Evolutionary conservation across 2,329 filamentous ascomycete species (phyloP).

Genomic region (Cryphonectria nitschkei): DNA sequence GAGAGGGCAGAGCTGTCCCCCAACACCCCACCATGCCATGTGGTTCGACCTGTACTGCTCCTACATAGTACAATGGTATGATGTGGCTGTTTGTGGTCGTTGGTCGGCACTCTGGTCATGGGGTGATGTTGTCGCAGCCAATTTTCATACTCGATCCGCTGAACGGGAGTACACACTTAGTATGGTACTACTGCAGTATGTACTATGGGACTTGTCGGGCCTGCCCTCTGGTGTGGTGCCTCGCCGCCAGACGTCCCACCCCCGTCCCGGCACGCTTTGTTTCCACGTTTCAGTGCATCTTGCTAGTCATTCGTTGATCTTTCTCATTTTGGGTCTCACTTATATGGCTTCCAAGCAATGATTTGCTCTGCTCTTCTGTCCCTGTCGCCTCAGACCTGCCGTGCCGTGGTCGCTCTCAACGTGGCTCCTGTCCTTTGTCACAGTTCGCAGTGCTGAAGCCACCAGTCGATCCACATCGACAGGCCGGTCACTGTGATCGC

Average conservation of each 20-base stretch:
- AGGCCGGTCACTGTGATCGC: conserved; percentile 44
- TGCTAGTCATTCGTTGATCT: conserved; percentile 12
- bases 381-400: conserved; percentile 29
- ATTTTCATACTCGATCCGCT: background rate
- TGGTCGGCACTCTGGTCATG: background rate
- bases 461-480: conserved; percentile 40
- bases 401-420: conserved; percentile 34
- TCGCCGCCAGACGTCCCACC: conserved; percentile 21
- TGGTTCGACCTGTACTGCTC: conserved; percentile 12
- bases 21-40: background rate
- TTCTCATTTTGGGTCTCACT: conserved; percentile 13
- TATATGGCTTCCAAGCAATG: conserved; percentile 11
- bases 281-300: conserved; percentile 14
- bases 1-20: background rate
- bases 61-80: background rate
- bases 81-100: background rate
- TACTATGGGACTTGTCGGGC: background rate
- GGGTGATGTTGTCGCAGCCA: background rate
- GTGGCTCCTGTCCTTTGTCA: conserved; percentile 43
- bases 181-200: too few relatives aligned
- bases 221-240: conserved; percentile 10
- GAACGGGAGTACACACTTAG: background rate
- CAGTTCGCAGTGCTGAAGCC: conserved; percentile 31
- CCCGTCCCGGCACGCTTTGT: conserved; percentile 16
- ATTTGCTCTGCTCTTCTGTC: conserved; percentile 31